Base-by-base conservation (phyloP, 495 filamentous ascomycete species). In the Neurospora sp. region DNA sequence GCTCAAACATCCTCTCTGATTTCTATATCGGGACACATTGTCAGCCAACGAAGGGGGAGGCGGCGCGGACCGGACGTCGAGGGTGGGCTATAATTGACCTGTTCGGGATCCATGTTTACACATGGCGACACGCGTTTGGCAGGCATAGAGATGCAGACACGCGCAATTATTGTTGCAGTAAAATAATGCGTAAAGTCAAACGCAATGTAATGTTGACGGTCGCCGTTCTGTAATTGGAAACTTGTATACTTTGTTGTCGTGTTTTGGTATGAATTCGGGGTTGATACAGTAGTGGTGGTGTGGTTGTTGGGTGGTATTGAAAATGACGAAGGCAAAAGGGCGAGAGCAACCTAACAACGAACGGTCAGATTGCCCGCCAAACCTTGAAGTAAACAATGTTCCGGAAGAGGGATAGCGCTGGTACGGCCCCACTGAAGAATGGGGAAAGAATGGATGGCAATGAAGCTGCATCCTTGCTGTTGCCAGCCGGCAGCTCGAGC, bases 61-160 rank as follows among this genome's bases (percentile, higher is more conserved):
- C 18, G 2, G 8, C 8, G 42, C 59, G 14, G 53, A 6, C 27
- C 53, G 5, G 2, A 35, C 27, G 14, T 31, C 14, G 53, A 65
- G 27, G 53, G 53, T 35, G 53, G 16, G 22, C 22, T 8, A 27
- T 35, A 8, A 65, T n/a, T 18, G 38, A 85, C 84, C 82, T 83
- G 79, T 72, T 83, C 81, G 68, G 72, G 76, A 73, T 80, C 83
- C 78, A 78, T 82, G 78, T 81, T 81, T 76, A 78, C 81, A 76
- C 81, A 78, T 74, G 70, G 75, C 75, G 77, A 78, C 81, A 76
- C 79, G 81, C 74, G 39, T 75, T 77, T 76, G 45, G 72, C 71
- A 65, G 77, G 77, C 78, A 81, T 80, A 47, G 42, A 71, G 61
- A 73, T 69, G 74, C 41, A 75, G 39, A 70, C 69, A 68, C 37